phyloP scores from a whole-genome alignment of 2,329 filamentous ascomycete genomes.

The Cephalotrichum gorgonifer region DNA sequence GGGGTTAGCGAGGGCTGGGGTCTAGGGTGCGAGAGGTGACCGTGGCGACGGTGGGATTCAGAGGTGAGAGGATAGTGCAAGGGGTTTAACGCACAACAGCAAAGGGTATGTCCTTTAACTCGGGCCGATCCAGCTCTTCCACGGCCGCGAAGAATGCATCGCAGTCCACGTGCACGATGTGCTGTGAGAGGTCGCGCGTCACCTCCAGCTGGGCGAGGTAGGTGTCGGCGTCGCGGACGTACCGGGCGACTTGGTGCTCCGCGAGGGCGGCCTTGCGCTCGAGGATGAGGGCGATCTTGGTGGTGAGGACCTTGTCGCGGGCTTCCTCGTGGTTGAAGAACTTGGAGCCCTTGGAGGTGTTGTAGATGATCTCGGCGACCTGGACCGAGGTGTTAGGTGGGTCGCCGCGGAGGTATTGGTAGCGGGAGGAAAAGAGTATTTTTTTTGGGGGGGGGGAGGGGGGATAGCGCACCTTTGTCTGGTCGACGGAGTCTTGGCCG shows the following conservation, averaged over 20 bases:
- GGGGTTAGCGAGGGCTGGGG: not conserved
- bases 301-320: slow-evolving; percentile 70
- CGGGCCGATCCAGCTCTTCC: slow-evolving; percentile 73
- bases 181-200: slow-evolving; percentile 70
- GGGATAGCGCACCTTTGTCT: slow-evolving; percentile 54
- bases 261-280: slow-evolving; percentile 67
- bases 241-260: slow-evolving; percentile 60
- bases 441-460: not conserved
- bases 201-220: slow-evolving; percentile 71
- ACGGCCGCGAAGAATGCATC: slow-evolving; percentile 97
- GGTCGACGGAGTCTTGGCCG: slow-evolving; percentile 87
- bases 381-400: slow-evolving; percentile 15
- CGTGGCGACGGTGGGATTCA: not conserved
- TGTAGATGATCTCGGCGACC: slow-evolving; percentile 95
- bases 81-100: slow-evolving; percentile 54
- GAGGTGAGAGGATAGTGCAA: not conserved
- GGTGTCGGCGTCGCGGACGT: slow-evolving; percentile 69
- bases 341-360: slow-evolving; percentile 91
- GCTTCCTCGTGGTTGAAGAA: slow-evolving; percentile 88
- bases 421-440: not conserved
- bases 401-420: not conserved
- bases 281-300: slow-evolving; percentile 75
- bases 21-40: not conserved
- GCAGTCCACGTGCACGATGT: slow-evolving; percentile 87
- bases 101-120: slow-evolving; percentile 79